Evolutionary conservation across 345 rosid genomes (phyloP), one percentile per base, ranked within the genome.

Genomic region (Eucalyptus globulus): DNA sequence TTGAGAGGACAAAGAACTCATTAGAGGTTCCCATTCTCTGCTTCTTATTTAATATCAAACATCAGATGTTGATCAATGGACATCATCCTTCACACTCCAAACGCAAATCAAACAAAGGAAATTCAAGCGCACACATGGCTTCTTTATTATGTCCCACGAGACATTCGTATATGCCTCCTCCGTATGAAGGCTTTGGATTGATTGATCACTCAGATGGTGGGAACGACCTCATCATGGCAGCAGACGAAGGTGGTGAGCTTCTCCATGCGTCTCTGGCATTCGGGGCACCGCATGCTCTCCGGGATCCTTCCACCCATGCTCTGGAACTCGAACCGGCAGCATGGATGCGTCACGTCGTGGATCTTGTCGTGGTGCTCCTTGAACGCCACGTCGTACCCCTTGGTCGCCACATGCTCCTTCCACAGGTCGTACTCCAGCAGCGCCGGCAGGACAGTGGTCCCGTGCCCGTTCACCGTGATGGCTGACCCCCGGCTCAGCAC

Each of bases 311-410:
- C 95, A 13, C 92, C 89, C 10, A 87, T 88, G 90, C 91, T 88
- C 13, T 94, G 95, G 92, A 97, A 95, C 90, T 97, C 99, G 58
- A 97, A 96, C 24, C 96, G 95, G 92, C 94, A 90, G 89, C 99
- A 97, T 2, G 95, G 96, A 24, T 91, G 93, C 58, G 95, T 91
- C 17, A 92, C 60, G 45, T 86, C 92, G 11, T 89, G 92, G 50
- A 96, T 92, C 91, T 89, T 89, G 88, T 90, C 91, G 53, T 96
- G 96, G 90, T 96, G 93, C 6, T 97, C 99, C 89, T 87, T 90
- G 89, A 95, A 93, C 14, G 98, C 93, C 85, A 81, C 3, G 60
- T 94, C 95, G 87, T 95, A 96, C 13, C 98, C 99, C 88, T 94
- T 95, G 29, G 87, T 86, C 3, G 93, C 86, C 5, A 96, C 91